phyloP scores from a whole-genome alignment of 2,329 filamentous ascomycete genomes.

The Fusarium sp. region DNA sequence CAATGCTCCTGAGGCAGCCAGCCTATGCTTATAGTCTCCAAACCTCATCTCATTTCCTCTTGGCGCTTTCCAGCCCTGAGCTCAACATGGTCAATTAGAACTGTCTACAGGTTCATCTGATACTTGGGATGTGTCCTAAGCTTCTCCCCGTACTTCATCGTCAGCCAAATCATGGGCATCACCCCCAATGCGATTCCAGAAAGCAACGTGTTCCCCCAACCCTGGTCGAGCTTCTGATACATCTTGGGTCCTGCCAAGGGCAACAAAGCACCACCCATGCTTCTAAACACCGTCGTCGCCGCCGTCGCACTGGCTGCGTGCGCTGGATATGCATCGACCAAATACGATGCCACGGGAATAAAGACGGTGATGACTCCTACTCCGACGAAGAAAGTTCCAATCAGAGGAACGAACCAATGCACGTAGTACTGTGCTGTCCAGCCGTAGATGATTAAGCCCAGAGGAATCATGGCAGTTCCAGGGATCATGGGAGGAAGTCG shows the following conservation, averaged over 20 bases:
- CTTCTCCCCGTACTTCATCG: slow-evolving; percentile 17
- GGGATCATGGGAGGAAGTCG: slow-evolving; percentile 34
- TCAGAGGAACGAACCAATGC: slow-evolving; percentile 64
- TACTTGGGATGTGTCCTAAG: slow-evolving; percentile 16
- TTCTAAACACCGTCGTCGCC: slow-evolving; percentile 24
- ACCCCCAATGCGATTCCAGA: slow-evolving; percentile 10
- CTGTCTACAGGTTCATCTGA: background rate
- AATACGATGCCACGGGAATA: background rate
- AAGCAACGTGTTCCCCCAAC: slow-evolving; percentile 28
- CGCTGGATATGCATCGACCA: background rate
- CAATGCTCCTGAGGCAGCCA: background rate
- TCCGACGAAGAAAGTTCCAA: slow-evolving; percentile 54
- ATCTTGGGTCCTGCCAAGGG: slow-evolving; percentile 25
- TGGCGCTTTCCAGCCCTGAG: background rate
- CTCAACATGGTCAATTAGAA: background rate
- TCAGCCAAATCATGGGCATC: slow-evolving; percentile 22
- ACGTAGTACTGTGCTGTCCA: slow-evolving; percentile 55
- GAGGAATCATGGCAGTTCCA: slow-evolving; percentile 25
- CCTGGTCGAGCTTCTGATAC: slow-evolving; percentile 25
- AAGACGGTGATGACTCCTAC: slow-evolving; percentile 23
- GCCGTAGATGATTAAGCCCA: slow-evolving; percentile 40
- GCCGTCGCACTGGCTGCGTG: background rate
- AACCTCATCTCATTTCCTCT: background rate
- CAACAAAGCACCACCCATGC: slow-evolving; percentile 20
- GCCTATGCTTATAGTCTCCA: background rate